Conservation (phyloP, 257 asterid species). For the Solanum commersonii region DNA sequence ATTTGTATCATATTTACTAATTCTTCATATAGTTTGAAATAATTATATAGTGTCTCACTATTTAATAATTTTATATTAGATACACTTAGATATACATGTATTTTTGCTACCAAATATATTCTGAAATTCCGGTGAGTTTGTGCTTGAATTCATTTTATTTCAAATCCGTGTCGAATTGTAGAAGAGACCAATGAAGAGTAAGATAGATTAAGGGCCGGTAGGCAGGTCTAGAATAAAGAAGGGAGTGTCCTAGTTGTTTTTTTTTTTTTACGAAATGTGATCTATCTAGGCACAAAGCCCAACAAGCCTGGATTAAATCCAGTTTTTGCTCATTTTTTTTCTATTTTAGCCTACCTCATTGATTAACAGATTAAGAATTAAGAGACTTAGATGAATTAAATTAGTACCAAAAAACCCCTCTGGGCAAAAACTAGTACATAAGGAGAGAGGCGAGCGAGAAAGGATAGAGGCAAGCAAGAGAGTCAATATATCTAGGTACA, state of each 20-base stretch:
- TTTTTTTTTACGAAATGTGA: no score
- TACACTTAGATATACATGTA: no score
- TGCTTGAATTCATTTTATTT: no score
- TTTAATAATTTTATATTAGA: no score
- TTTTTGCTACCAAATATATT: neutral
- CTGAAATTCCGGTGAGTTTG: neutral
- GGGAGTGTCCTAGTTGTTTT: neutral
- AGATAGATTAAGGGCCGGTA: neutral
- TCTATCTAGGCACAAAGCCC: no score
- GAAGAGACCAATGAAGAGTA: neutral
- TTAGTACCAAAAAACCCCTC: neutral
- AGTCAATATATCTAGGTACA: neutral
- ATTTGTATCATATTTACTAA: neutral
- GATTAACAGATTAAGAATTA: no score
- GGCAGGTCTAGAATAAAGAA: neutral
- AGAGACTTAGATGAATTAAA: neutral
- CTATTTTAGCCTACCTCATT: no score
- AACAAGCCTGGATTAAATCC: neutral
- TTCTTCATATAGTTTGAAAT: neutral
- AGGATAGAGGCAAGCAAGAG: neutral
- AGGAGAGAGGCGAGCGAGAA: neutral
- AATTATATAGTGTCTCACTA: neutral
- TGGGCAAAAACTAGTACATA: neutral
- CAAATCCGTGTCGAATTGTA: no score
- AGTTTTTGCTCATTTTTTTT: no score